Evolutionary conservation across 129 eudicot species (phyloP), one percentile per base, ranked within the genome.

Genomic region (Tagetes patula): DNA sequence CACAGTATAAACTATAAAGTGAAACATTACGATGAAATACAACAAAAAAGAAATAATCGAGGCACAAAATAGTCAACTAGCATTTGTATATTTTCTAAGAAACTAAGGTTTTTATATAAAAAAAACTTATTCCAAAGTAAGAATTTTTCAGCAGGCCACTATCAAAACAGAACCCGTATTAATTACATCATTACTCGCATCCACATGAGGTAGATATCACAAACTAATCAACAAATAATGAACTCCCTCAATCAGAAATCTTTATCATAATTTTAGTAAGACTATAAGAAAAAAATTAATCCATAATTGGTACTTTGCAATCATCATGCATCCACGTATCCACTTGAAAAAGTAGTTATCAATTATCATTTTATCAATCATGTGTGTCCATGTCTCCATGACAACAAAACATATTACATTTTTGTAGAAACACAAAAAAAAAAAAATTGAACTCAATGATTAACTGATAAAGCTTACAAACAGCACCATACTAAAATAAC

Each of bases 141-240:
- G 67, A 42, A 58, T 0, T 30, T 38, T 52, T 33, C 65, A 31
- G 42, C 47, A 9, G 10, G 63, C 38, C 37, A 56, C 63, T 10
- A 56, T 69, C 74, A 69, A 6, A 69, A 69, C 66, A 60, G 9
- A 48, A 12, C 13, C n/a, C 47, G 45, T 59, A 45, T 73, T 37
- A 59, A 72, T 13, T 59, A 55, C 54, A 45, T 45, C 7, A 43
- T 32, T 59, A 40, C 34, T 43, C 31, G 36, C 58, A 59, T 42
- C 14, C 40, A 55, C 52, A 32, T 72, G 8, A 59, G 31, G 67
- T 72, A n/a, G 46, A 38, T n/a, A n/a, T 45, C 59, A 60, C 27
- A 59, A 1, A 46, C 8, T 37, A 39, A 37, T n/a, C 6, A 12
- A n/a, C 63, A n/a, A 53, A 62, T 30, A 48, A 47, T 31, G 3